Conservation (phyloP, 2,329 filamentous ascomycete genomes). For the Chrysoporthe cubensis region DNA sequence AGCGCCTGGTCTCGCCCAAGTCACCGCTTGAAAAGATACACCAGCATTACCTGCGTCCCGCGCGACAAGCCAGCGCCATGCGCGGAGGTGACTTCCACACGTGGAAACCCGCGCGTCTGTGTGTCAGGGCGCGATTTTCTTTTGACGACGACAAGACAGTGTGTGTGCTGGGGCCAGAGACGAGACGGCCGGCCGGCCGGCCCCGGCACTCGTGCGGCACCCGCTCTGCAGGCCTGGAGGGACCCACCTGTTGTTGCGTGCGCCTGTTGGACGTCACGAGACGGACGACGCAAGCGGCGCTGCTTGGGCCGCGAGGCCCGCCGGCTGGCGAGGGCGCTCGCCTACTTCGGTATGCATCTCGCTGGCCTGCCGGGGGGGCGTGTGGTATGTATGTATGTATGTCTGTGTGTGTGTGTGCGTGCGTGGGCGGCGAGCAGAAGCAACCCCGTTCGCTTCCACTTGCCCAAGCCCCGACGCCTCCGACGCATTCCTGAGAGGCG, state of each 20-base stretch:
- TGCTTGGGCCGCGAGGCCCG: neutral
- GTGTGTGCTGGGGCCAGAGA: neutral
- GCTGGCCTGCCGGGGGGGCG: neutral
- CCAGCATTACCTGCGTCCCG: neutral
- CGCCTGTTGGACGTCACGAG: neutral
- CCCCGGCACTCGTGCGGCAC: slow-evolving; percentile 9
- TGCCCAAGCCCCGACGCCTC: neutral
- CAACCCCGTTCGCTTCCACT: slow-evolving; percentile 5
- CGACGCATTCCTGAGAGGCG: neutral
- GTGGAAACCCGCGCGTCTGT: neutral
- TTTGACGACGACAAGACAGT: neutral
- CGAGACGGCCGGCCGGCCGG: no score
- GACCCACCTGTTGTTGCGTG: neutral
- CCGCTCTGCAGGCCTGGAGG: neutral
- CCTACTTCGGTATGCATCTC: neutral
- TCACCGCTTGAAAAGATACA: slow-evolving; percentile 6
- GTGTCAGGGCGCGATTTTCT: neutral
- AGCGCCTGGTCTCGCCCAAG: neutral
- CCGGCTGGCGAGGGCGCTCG: neutral
- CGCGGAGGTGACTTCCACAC: slow-evolving; percentile 9
- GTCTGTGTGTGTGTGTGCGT: no score
- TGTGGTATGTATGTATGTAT: no score
- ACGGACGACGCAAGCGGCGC: slow-evolving; percentile 2
- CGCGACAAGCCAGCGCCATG: neutral
- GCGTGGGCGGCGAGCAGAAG: slow-evolving; percentile 1